A percentile compares a stretch with the other conserved stretches of the same genome.
These are phyloP conservation scores for Pichia exigua DNA, from an alignment of 805 yeast species.

Conservation along the genomic window DNA sequence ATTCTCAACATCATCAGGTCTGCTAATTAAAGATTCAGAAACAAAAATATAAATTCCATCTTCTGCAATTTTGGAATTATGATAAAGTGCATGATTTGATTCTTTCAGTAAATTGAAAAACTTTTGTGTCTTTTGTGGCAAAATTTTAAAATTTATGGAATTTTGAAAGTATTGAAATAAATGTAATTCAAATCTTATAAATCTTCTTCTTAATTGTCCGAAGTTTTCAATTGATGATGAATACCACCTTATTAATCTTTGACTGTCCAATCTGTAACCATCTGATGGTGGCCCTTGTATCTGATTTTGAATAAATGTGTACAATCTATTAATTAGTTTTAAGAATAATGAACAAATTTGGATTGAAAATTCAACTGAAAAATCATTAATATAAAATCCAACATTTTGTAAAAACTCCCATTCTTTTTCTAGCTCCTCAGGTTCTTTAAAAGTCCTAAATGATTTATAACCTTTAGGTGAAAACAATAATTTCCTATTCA, in stretches of 20 bases:
- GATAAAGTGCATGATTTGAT: conserved; percentile 68
- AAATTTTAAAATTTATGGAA: conserved; percentile 52
- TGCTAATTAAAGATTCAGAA: conserved; percentile 43
- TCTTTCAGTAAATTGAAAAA: conserved; percentile 53
- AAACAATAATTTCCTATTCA: conserved; percentile 72
- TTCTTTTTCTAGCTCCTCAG: conserved; percentile 78
- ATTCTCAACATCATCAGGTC: conserved; percentile 36
- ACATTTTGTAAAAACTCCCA: conserved; percentile 73
- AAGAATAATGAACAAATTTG: conserved; percentile 37
- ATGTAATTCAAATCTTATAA: conserved; percentile 66
- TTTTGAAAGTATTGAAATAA: conserved; percentile 68
- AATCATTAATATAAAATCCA: conserved; percentile 69
- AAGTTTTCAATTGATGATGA: conserved; percentile 59
- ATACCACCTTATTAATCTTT: conserved; percentile 55
- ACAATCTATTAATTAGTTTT: conserved; percentile 59
- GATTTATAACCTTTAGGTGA: conserved; percentile 46
- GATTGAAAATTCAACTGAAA: conserved; percentile 67
- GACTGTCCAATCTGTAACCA: conserved; percentile 27
- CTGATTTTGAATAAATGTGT: conserved; percentile 65
- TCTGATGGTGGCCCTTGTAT: conserved; percentile 50
- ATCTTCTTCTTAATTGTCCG: conserved; percentile 71
- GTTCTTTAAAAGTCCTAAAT: conserved; percentile 81
- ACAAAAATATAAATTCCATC: conserved; percentile 79
- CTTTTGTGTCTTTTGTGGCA: conserved; percentile 38
- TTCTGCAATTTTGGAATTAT: conserved; percentile 55